Conservation (phyloP, 83 land plant species). For the Thuja plicata region DNA sequence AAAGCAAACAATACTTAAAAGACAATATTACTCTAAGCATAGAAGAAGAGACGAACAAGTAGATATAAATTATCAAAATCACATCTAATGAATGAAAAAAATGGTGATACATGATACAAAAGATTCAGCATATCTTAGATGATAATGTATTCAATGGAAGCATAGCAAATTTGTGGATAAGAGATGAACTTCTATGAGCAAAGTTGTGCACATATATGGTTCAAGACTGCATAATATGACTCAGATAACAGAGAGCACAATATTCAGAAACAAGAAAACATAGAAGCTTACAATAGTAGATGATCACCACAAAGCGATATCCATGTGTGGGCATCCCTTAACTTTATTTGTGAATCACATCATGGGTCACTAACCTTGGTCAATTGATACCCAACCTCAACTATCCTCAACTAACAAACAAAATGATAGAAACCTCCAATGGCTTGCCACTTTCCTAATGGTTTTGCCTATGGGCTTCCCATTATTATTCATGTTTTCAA, state of each 20-base stretch:
- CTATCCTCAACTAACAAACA: too few relatives aligned
- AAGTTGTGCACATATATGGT: background rate
- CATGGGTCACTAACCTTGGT: background rate
- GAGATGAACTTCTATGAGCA: background rate
- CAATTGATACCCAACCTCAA: background rate
- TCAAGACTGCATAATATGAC: background rate
- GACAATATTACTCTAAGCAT: background rate
- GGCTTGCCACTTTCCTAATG: too few relatives aligned
- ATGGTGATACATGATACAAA: background rate
- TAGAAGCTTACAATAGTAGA: too few relatives aligned
- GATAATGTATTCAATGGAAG: background rate
- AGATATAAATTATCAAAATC: background rate
- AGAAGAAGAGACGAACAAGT: background rate
- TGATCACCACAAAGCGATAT: background rate
- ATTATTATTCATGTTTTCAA: background rate
- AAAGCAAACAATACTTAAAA: background rate
- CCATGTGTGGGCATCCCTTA: background rate
- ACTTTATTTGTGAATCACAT: background rate
- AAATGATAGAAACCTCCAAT: too few relatives aligned
- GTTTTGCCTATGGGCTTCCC: background rate
- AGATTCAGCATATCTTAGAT: background rate
- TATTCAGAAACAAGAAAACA: too few relatives aligned
- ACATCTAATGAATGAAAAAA: background rate
- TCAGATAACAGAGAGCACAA: background rate
- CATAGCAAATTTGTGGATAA: background rate